Conservation (phyloP, 164 flowering plant genomes). For the Umbilicus rupestris region DNA sequence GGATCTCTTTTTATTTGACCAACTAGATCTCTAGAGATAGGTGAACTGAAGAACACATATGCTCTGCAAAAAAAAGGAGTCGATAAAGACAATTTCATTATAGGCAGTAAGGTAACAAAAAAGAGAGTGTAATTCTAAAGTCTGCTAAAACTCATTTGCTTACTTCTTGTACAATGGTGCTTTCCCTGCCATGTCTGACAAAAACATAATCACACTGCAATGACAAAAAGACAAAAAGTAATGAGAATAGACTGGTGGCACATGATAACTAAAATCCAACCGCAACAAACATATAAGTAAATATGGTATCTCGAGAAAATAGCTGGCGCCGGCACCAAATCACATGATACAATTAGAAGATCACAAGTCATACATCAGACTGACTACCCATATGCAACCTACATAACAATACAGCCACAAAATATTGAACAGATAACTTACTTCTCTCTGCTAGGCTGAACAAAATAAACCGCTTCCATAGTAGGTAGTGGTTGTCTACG, state of each 20-base stretch:
- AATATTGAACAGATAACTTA: conserved; percentile 16
- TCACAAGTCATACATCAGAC: too few species aligned
- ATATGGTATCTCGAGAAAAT: background rate
- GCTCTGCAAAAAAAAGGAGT: conserved; percentile 48
- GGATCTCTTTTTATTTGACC: conserved; percentile 64
- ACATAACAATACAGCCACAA: background rate
- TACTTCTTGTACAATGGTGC: conserved; percentile 90
- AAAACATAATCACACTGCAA: conserved; percentile 81
- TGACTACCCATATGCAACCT: too few species aligned
- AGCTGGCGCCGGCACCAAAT: background rate
- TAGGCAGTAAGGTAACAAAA: background rate
- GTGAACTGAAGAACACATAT: conserved; percentile 85
- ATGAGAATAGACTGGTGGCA: background rate
- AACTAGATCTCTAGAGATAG: conserved; percentile 73
- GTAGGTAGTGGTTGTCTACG: conserved; percentile 94
- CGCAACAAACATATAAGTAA: background rate
- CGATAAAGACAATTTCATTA: conserved; percentile 6
- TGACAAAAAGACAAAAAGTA: conserved; percentile 9
- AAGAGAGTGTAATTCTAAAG: background rate
- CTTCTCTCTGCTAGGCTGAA: conserved; percentile 96
- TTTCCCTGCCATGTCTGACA: conserved; percentile 96
- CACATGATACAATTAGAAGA: background rate
- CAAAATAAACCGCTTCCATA: conserved; percentile 93
- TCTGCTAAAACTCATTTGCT: conserved; percentile 14
- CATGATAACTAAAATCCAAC: background rate